phyloP scores from a whole-genome alignment of 306 rosid genomes.

The Rubus idaeus region DNA sequence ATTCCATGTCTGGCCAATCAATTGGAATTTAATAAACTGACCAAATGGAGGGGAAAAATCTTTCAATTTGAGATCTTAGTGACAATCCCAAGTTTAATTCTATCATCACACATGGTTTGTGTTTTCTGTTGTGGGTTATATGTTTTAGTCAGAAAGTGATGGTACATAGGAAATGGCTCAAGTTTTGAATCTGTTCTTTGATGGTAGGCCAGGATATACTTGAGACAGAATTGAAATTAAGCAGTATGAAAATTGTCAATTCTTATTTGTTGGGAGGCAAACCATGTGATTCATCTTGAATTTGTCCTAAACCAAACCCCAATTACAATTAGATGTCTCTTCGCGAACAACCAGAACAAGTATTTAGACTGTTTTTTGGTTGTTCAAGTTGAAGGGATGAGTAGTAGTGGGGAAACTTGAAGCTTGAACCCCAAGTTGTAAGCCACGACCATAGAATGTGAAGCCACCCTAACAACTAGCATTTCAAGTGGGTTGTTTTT shows the following conservation, averaged over 20 bases:
- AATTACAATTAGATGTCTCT: not conserved
- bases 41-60: not conserved
- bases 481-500: no score
- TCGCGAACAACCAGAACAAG: not conserved
- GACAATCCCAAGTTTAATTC: not conserved
- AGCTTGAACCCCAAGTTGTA: conserved; percentile 7
- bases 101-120: not conserved
- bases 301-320: conserved; percentile 6
- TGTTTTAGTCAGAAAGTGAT: conserved; percentile 7
- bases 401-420: not conserved
- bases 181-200: not conserved
- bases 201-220: conserved; percentile 12
- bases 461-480: not conserved
- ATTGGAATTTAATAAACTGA: not conserved
- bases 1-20: not conserved
- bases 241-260: not conserved
- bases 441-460: not conserved
- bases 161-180: not conserved
- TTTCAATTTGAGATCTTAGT: not conserved
- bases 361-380: not conserved
- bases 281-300: conserved; percentile 29
- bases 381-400: not conserved
- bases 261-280: conserved; percentile 10
- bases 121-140: not conserved
- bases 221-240: not conserved